Evolutionary conservation across 495 filamentous ascomycete genomes (phyloP).

Genomic region (Lentithecium fluviatile): DNA sequence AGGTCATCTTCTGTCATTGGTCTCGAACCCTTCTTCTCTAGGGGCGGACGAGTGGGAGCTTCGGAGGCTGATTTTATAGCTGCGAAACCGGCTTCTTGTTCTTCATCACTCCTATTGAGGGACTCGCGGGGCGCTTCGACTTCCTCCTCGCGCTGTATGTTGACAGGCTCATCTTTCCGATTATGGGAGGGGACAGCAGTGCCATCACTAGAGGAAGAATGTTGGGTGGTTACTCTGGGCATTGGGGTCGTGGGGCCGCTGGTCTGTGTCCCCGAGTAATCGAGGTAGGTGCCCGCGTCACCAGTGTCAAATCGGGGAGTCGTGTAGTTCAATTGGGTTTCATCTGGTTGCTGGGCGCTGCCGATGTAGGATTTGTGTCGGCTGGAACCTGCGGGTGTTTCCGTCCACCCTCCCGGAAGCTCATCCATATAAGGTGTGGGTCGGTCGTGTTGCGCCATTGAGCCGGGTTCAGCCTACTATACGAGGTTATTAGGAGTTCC

Average conservation of each 20-base stretch:
- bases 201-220: conserved; percentile 9
- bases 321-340: not conserved
- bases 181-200: conserved; percentile 24
- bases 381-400: conserved; percentile 19
- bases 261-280: not conserved
- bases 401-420: conserved; percentile 31
- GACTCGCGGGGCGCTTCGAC: conserved; percentile 1
- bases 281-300: conserved; percentile 8
- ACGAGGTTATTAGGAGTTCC: not conserved
- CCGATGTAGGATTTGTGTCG: conserved; percentile 21
- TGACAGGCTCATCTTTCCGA: not conserved
- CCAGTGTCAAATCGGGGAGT: not conserved
- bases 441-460: conserved; percentile 19
- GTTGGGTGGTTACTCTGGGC: not conserved
- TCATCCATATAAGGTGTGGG: conserved; percentile 26
- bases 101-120: conserved; percentile 1
- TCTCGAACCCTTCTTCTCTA: conserved; percentile 11
- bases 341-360: not conserved
- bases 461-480: not conserved
- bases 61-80: conserved; percentile 22
- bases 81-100: conserved; percentile 15
- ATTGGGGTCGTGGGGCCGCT: not conserved
- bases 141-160: not conserved
- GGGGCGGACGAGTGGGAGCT: conserved; percentile 4
- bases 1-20: conserved; percentile 52